These are phyloP conservation scores for Lophiostoma macrostomum DNA, from an alignment of 495 filamentous ascomycete species.

Conservation along the genomic window DNA sequence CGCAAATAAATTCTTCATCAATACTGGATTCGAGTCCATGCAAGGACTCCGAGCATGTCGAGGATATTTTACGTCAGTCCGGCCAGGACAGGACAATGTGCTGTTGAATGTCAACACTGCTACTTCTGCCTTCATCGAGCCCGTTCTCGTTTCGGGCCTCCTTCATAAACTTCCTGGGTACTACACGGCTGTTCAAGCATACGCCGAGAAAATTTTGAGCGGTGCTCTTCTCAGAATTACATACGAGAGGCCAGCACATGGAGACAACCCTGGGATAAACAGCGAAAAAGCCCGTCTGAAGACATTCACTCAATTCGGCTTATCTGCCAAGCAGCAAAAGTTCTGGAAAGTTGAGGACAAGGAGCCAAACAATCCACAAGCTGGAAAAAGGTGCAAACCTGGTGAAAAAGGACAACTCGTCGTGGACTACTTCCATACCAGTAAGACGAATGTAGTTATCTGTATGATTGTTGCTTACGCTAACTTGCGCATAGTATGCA, in stretches of 20 bases:
- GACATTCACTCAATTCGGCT: not conserved
- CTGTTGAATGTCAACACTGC: conserved; percentile 18
- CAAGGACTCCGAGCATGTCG: conserved; percentile 2
- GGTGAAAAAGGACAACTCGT: too few species aligned
- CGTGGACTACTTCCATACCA: too few species aligned
- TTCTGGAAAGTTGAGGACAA: not conserved
- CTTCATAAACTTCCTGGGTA: not conserved
- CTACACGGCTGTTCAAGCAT: not conserved
- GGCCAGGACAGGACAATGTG: not conserved
- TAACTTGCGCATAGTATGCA: not conserved
- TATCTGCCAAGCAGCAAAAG: not conserved
- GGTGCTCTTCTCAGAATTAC: not conserved
- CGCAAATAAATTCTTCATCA: conserved; percentile 14
- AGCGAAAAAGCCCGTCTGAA: not conserved
- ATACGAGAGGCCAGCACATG: not conserved
- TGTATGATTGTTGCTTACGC: not conserved
- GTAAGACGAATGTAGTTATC: too few species aligned
- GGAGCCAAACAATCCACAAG: too few species aligned
- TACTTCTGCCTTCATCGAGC: conserved; percentile 6
- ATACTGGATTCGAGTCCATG: not conserved
- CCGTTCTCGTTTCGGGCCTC: not conserved
- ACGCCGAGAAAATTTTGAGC: conserved; percentile 1
- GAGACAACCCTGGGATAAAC: not conserved
- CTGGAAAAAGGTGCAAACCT: too few species aligned
- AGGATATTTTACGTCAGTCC: conserved; percentile 11